A percentile compares a stretch with the other conserved stretches of the same genome.
Conservation (phyloP, 78 protist genomes). For the Protostelium mycophagum region DNA sequence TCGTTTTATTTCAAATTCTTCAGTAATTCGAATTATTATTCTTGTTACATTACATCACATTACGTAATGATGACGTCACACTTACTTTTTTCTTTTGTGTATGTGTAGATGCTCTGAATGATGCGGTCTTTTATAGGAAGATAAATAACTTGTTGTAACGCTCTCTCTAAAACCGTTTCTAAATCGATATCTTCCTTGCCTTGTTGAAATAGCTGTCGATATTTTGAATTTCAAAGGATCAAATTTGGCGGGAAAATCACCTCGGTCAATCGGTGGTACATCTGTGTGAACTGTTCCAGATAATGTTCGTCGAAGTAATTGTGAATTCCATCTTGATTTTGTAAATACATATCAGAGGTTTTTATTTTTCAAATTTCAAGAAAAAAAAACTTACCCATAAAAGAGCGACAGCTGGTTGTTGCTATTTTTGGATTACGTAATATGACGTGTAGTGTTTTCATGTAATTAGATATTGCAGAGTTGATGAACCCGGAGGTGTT, state of each 20-base stretch:
- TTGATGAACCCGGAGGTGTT: background rate
- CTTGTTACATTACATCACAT: too few relatives aligned
- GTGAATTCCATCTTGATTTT: background rate
- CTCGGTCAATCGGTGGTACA: background rate
- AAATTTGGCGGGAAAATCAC: too few relatives aligned
- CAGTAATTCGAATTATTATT: too few relatives aligned
- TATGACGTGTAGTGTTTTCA: background rate
- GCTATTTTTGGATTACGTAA: background rate
- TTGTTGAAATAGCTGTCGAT: too few relatives aligned
- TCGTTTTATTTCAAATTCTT: too few relatives aligned
- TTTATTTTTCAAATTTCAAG: too few relatives aligned
- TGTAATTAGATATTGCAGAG: background rate
- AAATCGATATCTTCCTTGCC: background rate
- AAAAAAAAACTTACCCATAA: background rate
- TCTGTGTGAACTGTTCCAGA: background rate
- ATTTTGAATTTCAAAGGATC: too few relatives aligned
- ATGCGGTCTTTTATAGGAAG: too few relatives aligned
- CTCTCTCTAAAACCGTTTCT: background rate
- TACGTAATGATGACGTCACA: too few relatives aligned
- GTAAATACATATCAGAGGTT: background rate
- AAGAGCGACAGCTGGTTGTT: background rate
- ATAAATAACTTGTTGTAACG: background rate
- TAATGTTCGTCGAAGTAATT: background rate
- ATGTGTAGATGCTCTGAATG: too few relatives aligned
- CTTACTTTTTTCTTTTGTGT: too few relatives aligned